Evolutionary conservation across 75 land plant species (phyloP).

Genomic region (Sequoia sempervirens): DNA sequence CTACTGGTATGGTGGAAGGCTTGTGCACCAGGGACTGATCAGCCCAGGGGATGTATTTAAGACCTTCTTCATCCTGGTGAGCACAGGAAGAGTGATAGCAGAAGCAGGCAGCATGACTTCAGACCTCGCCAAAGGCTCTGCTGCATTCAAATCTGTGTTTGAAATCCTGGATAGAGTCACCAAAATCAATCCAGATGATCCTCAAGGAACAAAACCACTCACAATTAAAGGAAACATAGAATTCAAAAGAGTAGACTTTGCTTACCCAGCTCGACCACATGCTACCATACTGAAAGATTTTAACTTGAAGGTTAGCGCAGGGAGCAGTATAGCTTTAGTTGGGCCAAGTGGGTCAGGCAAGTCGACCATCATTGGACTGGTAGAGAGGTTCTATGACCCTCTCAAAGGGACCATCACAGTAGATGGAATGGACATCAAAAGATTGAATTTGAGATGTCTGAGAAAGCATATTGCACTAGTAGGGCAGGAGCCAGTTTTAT

Average conservation of each 20-base stretch:
- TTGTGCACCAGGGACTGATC: conserved; percentile 27
- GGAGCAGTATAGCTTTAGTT: conserved; percentile 56
- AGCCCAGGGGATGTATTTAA: conserved; percentile 41
- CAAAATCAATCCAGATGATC: conserved; percentile 48
- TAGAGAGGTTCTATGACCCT: conserved; percentile 80
- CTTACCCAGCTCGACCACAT: conserved; percentile 65
- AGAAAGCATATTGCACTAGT: conserved; percentile 61
- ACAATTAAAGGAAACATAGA: conserved; percentile 47
- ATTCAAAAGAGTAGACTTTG: conserved; percentile 48
- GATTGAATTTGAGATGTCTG: conserved; percentile 40
- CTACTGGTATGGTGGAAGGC: conserved; percentile 72
- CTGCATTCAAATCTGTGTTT: conserved; percentile 53
- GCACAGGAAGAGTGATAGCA: conserved; percentile 66
- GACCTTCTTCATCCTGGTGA: conserved; percentile 54
- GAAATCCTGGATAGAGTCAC: conserved; percentile 47
- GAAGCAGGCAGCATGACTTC: conserved; percentile 77
- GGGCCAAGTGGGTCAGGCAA: conserved; percentile 85
- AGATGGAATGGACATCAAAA: conserved; percentile 49
- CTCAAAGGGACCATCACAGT: conserved; percentile 37
- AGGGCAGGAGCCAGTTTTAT: conserved; percentile 77
- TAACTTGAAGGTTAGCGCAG: conserved; percentile 38
- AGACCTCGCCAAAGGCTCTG: conserved; percentile 59
- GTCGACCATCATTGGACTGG: conserved; percentile 63
- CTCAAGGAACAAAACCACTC: conserved; percentile 14
- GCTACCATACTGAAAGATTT: conserved; percentile 43